Conservation (phyloP, 257 asterid species). For the Agastache rugosa region DNA sequence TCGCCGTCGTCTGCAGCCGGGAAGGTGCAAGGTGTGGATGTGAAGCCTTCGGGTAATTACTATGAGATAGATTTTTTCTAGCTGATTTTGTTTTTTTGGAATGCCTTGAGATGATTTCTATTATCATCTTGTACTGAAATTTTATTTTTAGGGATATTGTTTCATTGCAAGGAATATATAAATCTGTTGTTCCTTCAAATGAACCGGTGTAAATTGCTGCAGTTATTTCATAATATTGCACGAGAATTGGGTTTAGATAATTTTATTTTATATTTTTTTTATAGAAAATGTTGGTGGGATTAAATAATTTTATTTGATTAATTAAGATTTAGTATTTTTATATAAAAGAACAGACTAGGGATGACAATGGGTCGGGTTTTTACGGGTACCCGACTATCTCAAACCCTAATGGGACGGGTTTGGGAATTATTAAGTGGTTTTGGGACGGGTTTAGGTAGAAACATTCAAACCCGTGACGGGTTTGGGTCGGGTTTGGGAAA, state of each 20-base stretch:
- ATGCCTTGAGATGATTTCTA: slow-evolving; percentile 17
- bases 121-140: slow-evolving; percentile 24
- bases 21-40: slow-evolving; percentile 53
- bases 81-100: slow-evolving; percentile 13
- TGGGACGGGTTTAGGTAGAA: no score
- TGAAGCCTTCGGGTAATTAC: slow-evolving; percentile 69
- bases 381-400: no score
- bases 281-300: background rate
- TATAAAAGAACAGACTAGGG: no score
- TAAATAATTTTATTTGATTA: background rate
- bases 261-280: background rate
- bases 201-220: slow-evolving; percentile 45
- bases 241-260: background rate
- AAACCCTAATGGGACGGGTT: no score
- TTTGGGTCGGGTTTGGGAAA: no score
- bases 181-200: slow-evolving; percentile 32
- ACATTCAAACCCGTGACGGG: no score
- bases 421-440: no score
- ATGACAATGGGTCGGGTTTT: no score
- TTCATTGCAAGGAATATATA: slow-evolving; percentile 31
- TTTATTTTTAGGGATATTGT: slow-evolving; percentile 27
- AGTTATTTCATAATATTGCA: slow-evolving; percentile 26
- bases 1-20: slow-evolving; percentile 12
- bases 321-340: background rate
- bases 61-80: slow-evolving; percentile 64